A percentile compares a stretch with the other conserved stretches of the same genome.
phyloP scores from a whole-genome alignment of 306 rosid genomes.

The Biancaea sappan region DNA sequence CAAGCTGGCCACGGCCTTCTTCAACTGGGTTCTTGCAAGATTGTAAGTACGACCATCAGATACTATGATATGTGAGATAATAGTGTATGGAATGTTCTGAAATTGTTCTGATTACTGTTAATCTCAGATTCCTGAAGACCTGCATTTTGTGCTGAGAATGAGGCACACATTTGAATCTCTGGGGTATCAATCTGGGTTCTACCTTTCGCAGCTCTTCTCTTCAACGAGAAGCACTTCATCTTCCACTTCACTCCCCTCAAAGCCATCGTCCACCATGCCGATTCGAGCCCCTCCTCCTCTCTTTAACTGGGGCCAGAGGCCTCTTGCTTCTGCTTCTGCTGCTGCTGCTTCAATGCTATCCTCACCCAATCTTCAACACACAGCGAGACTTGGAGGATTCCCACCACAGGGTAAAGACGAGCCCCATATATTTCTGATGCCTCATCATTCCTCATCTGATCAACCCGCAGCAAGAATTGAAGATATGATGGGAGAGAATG shows the following conservation, averaged over 20 bases:
- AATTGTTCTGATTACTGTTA: background rate
- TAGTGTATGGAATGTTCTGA: background rate
- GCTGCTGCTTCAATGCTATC: conserved; percentile 66
- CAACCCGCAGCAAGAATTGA: conserved; percentile 61
- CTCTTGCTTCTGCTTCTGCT: conserved; percentile 58
- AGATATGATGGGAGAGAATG: conserved; percentile 82
- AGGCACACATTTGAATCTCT: conserved; percentile 98
- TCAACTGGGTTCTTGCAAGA: conserved; percentile 97
- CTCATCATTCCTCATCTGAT: conserved; percentile 57
- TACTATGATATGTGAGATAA: background rate
- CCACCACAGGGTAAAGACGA: conserved; percentile 77
- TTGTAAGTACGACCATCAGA: conserved; percentile 55
- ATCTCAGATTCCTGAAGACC: conserved; percentile 91
- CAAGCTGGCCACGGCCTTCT: conserved; percentile 99
- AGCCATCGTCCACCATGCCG: conserved; percentile 70
- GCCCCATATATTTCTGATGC: conserved; percentile 76
- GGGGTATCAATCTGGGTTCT: conserved; percentile 94
- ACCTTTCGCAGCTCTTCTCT: conserved; percentile 91
- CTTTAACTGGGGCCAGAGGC: conserved; percentile 87
- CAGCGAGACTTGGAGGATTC: conserved; percentile 61
- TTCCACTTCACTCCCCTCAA: conserved; percentile 64
- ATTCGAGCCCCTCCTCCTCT: conserved; percentile 78
- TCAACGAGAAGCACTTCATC: conserved; percentile 77
- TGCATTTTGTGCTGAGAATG: conserved; percentile 97
- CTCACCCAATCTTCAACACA: conserved; percentile 68